Conservation (phyloP, 768 basidiomycete genomes). For the Boletus eberwhitei region DNA sequence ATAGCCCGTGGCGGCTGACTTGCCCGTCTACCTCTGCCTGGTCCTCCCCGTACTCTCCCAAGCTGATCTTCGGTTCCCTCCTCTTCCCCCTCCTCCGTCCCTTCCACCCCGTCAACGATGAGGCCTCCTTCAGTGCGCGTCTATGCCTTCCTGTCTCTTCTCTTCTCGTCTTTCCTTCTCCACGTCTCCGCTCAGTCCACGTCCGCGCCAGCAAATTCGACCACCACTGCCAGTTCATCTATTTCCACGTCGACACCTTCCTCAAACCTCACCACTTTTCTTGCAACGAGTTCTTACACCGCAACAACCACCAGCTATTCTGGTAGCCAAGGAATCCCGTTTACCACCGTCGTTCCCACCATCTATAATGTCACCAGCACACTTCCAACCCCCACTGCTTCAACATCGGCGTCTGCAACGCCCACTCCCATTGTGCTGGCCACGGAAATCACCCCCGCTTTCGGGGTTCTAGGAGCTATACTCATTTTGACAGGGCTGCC, state of each 20-base stretch:
- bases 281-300: constrained; percentile 52
- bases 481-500: constrained; percentile 89
- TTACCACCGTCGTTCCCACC: constrained; percentile 57
- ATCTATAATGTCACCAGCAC: constrained; percentile 61
- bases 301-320: constrained; percentile 46
- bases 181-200: constrained; percentile 39
- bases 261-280: constrained; percentile 47
- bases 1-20: constrained; percentile 38
- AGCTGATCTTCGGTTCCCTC: not conserved
- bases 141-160: constrained; percentile 17
- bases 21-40: constrained; percentile 7
- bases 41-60: not conserved
- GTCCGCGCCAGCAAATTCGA: constrained; percentile 19
- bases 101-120: constrained; percentile 11
- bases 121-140: not conserved
- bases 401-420: constrained; percentile 39
- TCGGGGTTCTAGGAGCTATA: constrained; percentile 83
- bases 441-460: constrained; percentile 81
- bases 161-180: constrained; percentile 29
- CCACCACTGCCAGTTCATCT: constrained; percentile 8
- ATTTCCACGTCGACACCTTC: not conserved
- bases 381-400: constrained; percentile 45
- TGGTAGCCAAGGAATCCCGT: constrained; percentile 45
- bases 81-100: not conserved
- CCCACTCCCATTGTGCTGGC: constrained; percentile 40